Base-by-base conservation (phyloP, 192 early-diverging fungal genomes). In the Coemansia sp. region DNA sequence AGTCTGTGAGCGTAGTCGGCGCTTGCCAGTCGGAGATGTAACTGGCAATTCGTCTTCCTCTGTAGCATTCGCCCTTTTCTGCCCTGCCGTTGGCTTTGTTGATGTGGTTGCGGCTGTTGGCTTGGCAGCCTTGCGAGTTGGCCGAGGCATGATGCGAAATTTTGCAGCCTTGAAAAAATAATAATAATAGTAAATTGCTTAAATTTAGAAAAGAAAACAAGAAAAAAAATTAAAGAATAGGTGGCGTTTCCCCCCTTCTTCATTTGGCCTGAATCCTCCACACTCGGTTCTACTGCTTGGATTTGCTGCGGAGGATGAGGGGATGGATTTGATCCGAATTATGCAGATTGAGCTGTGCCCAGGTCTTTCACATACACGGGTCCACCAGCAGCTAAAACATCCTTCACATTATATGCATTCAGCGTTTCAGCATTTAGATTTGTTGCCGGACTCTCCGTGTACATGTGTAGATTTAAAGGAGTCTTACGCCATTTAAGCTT, bases 91-190 rank as follows among this genome's bases (percentile, higher is more conserved):
- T 33, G 16, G 6, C 9, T 16, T 62, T 18, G n/a, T 27, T 22
- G 63, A 11, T 11, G 41, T 24, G 1, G 3, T 7, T 27, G 41
- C 8, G 15, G 16, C 3, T 27, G 16, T 22, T 16, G 31, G 38
- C 40, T 42, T 63, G 40, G 62, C 40, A 18, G 63, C 41, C 41
- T 31, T 44, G 42, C 63, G 63, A n/a, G 20, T 42, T 31, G 63
- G 63, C 22, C 63, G 63, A 42, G 63, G 63, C 63, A 64, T 64
- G 22, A 57, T 57, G 54, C 54, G 27, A 24, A 47, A 47, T 27
- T n/a, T 47, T 5, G 18, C 13, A 46, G 18, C 3, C 18, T 18
- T 36, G 6, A 15, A 47, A 47, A 27, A 27, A 27, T 46, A 47
- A 24, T 11, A 20, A 52, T 12, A 52, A 51, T 27, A 52, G 3